Evolutionary conservation across 352 stramenopile species (phyloP).

Genomic region (Globisporangium alternatum): DNA sequence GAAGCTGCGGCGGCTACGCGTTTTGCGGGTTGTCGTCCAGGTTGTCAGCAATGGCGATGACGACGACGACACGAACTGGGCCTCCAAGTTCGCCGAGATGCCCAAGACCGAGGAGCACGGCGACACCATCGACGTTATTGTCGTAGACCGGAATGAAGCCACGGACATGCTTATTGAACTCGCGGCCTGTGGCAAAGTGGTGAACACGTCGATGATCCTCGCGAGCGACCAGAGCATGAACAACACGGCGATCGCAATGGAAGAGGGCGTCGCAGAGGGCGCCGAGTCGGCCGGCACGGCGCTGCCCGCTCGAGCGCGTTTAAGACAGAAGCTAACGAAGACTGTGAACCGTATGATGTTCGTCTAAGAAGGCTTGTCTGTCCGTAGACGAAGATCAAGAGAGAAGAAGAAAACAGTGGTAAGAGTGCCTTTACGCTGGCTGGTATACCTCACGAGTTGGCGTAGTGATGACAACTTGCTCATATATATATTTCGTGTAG

Average conservation of each 20-base stretch:
- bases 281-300: conserved; percentile 17
- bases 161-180: conserved; percentile 71
- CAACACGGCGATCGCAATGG: conserved; percentile 37
- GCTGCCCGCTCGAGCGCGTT: conserved; percentile 21
- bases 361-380: conserved; percentile 22
- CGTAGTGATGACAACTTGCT: neutral
- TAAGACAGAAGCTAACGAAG: conserved; percentile 35
- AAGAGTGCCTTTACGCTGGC: neutral
- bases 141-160: conserved; percentile 57
- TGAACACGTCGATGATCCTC: conserved; percentile 43
- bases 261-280: conserved; percentile 20
- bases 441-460: neutral
- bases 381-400: neutral
- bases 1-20: conserved; percentile 36
- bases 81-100: conserved; percentile 51
- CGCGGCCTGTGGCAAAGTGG: conserved; percentile 54
- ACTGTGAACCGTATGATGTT: conserved; percentile 52
- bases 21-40: conserved; percentile 58
- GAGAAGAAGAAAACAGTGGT: neutral
- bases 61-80: conserved; percentile 29
- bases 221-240: conserved; percentile 28
- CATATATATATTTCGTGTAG: conserved; percentile 8
- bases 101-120: conserved; percentile 46
- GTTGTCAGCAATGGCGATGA: conserved; percentile 26
- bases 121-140: conserved; percentile 63